Base-by-base conservation (phyloP, 2,329 filamentous ascomycete species). In the Fusarium sp. region DNA sequence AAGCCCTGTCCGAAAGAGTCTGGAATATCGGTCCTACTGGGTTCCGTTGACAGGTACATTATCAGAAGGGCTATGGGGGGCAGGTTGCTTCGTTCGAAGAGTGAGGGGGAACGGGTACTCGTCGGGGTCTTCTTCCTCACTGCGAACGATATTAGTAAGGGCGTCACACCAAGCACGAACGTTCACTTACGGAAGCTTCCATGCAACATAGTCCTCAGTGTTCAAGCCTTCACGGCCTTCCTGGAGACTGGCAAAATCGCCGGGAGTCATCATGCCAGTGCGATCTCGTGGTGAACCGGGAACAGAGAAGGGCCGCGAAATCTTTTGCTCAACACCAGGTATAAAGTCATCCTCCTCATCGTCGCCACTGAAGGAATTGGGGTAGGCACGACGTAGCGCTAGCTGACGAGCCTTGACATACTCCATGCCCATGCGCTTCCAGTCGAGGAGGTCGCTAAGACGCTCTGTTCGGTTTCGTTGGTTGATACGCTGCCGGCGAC, bases 351-450 rank as follows among this genome's bases (percentile, higher is more conserved):
- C 94, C 67, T 94, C 92, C 63, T 94, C 93, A 22, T 95, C 93
- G 18, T 95, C 93, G 61, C 91, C 90, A 48, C 90, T 88, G 82
- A 98, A 99, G 7, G 94, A 96, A 59, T 89, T 88, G 56, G 96
- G 96, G 83, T 98, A 99, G 26, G 96, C 96, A 83, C 96, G 90
- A 79, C 96, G 89, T 73, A 99, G 87, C 31, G 96, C 96, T 79
- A 99, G 85, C 83, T 98, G 96, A 55, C 96, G 91, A 39, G 96
- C 96, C 87, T 98, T 99, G 85, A 98, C 94, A 81, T 99, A 99
- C 84, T 99, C 96, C 92, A 98, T 92, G 28, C 96, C 96, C 96
- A 99, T 99, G 56, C 96, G 90, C 89, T 98, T 98, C 96, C 96
- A 99, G 85, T 99, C 96, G 45, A 99, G 88, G 69, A 99, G 87